Percentiles rank a stretch among this genome's conserved stretches.
Evolutionary conservation across 2,329 filamentous ascomycete species (phyloP).

Genomic region (Elsinoe arachidis): DNA sequence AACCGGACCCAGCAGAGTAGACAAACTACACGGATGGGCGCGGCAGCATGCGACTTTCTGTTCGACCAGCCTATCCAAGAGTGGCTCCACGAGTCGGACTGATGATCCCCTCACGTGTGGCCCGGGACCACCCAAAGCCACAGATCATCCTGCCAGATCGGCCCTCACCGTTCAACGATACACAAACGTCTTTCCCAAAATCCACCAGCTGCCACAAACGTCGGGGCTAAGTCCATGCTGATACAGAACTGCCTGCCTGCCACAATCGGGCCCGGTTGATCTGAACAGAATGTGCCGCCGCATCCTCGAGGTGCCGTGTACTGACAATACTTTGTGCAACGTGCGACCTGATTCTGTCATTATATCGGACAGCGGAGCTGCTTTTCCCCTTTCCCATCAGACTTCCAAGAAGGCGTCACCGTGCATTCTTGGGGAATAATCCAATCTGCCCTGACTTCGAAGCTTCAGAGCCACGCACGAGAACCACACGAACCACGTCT

Average conservation of each 20-base stretch:
- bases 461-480: background rate
- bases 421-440: background rate
- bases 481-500: slow-evolving; percentile 4
- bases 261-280: background rate
- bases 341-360: slow-evolving; percentile 1
- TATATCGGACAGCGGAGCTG: background rate
- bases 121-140: slow-evolving; percentile 7
- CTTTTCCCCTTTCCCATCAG: background rate
- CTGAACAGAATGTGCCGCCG: slow-evolving; percentile 1
- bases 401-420: background rate
- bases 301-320: background rate
- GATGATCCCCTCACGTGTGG: slow-evolving; percentile 6
- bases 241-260: slow-evolving; percentile 3
- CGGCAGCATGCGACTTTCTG: background rate
- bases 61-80: background rate
- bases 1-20: background rate
- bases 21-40: background rate
- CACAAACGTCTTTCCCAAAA: background rate
- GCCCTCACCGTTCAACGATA: slow-evolving; percentile 1
- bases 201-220: slow-evolving; percentile 10
- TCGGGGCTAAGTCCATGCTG: slow-evolving; percentile 7
- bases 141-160: slow-evolving; percentile 10
- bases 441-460: background rate
- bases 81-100: slow-evolving; percentile 4
- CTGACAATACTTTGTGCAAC: slow-evolving; percentile 6